phyloP scores from a whole-genome alignment of 2,329 filamentous ascomycete genomes.

The Aspergillus tubingensis region DNA sequence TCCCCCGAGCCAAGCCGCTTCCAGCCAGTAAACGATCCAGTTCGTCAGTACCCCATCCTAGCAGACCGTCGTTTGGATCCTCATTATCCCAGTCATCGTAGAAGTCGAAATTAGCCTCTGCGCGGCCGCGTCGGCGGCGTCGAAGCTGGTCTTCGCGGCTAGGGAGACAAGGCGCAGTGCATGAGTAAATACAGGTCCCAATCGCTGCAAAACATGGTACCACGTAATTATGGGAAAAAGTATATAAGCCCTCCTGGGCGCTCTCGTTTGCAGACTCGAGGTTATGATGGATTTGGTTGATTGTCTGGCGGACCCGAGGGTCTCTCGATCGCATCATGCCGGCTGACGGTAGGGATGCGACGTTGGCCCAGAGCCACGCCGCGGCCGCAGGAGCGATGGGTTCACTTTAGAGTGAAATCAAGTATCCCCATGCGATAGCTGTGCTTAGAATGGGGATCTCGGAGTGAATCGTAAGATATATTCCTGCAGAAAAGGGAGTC shows the following conservation, averaged over 20 bases:
- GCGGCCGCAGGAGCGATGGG: neutral
- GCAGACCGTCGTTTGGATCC: constrained; percentile 59
- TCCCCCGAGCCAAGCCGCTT: constrained; percentile 49
- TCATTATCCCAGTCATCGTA: constrained; percentile 93
- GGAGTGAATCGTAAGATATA: neutral
- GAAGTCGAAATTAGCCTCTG: constrained; percentile 91
- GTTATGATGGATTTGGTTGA: constrained; percentile 90
- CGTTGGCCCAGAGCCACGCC: constrained; percentile 24
- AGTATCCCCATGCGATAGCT: constrained; percentile 17
- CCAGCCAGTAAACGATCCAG: constrained; percentile 80
- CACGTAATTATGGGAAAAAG: constrained; percentile 83
- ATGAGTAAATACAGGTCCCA: constrained; percentile 64
- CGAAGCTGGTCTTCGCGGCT: constrained; percentile 73
- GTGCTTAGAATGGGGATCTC: neutral
- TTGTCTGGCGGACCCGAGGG: constrained; percentile 85
- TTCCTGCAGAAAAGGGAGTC: neutral
- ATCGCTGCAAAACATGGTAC: constrained; percentile 75
- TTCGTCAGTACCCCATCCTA: constrained; percentile 81
- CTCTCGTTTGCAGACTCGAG: constrained; percentile 88
- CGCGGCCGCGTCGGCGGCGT: constrained; percentile 65
- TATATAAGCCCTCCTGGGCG: constrained; percentile 88
- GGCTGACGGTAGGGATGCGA: constrained; percentile 15
- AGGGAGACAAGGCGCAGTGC: constrained; percentile 69
- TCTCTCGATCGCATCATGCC: constrained; percentile 67
- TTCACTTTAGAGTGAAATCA: constrained; percentile 13